Evolutionary conservation across 495 filamentous ascomycete species (phyloP), one percentile per base, ranked within the genome.

Genomic region (Penicillium cinerascens): DNA sequence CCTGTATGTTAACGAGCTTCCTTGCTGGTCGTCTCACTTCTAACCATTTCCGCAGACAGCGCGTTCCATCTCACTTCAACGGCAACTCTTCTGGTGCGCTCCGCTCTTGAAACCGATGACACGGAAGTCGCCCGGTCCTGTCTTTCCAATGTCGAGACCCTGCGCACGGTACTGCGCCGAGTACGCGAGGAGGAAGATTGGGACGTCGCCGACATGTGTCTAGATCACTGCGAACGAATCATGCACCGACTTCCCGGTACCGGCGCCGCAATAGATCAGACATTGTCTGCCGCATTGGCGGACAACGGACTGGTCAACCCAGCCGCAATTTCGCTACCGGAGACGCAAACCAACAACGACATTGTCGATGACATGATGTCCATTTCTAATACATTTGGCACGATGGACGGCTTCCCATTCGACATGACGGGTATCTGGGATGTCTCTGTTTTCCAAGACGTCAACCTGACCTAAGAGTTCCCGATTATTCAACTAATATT

Each of bases 341-440:
- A 77, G 49, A 77, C 74, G 6, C 70, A 74, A 56, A 76, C 74
- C 21, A 74, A 77, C 46, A 77, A 77, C 52, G 74, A 77, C 47
- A 77, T 77, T 35, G 74, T 77, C 4, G 74, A 77, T 36, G 74
- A 77, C 42, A 77, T 77, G 74, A 77, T 77, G 74, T 75, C 71
- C 4, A 77, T 77, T 21, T 76, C 74, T 0, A 71, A 71, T 48
- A 76, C 72, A 1, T 77, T 77, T 39, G 74, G 74, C 10, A 77
- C 74, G 1, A 76, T 77, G 72, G 74, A 77, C 50, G 74, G 74
- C 2, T 77, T 77, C 52, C 74, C 74, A 26, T 76, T 77, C 46
- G 74, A 77, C 56, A 77, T 77, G 74, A 77, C 74, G 25, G 74
- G 74, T 25, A 77, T 77, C 44, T 77, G 74, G 74, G 74, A 77